Percentiles rank a stretch among this genome's conserved stretches.
Conservation (phyloP, 495 filamentous ascomycete genomes). For the Corynascus novoguineensis region DNA sequence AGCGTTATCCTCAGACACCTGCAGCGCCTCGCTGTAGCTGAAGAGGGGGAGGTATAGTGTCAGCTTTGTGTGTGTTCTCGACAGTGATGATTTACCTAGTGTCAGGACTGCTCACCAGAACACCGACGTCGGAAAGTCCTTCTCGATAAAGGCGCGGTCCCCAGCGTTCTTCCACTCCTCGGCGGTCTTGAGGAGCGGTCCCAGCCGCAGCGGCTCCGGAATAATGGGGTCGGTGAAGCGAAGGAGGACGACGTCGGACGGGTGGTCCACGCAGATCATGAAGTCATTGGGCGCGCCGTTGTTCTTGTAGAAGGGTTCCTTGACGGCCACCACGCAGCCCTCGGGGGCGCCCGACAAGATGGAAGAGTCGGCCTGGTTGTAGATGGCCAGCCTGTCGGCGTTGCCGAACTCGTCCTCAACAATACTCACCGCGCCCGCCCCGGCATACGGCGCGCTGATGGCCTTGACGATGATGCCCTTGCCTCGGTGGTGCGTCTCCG, state of each 20-base stretch:
- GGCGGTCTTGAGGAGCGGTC: constrained; percentile 27
- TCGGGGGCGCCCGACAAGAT: constrained; percentile 31
- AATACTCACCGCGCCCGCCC: constrained; percentile 41
- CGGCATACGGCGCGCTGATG: constrained; percentile 35
- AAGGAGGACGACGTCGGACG: constrained; percentile 39
- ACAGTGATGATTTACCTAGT: background rate
- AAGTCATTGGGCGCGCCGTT: constrained; percentile 36
- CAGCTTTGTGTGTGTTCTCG: background rate
- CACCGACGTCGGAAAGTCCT: constrained; percentile 31
- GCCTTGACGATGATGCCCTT: constrained; percentile 40
- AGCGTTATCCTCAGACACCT: constrained; percentile 14
- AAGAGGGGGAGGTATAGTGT: background rate
- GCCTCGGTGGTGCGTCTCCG: constrained; percentile 50
- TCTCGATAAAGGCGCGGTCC: constrained; percentile 32
- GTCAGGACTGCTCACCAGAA: constrained; percentile 30
- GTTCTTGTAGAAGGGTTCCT: constrained; percentile 49
- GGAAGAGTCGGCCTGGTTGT: constrained; percentile 37
- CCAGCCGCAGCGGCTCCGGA: constrained; percentile 25
- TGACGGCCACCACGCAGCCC: constrained; percentile 41
- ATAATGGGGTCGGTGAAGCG: constrained; percentile 24
- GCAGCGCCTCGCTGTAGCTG: constrained; percentile 34
- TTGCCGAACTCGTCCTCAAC: constrained; percentile 48
- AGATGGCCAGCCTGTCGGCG: constrained; percentile 43
- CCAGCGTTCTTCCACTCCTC: constrained; percentile 32
- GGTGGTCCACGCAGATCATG: constrained; percentile 50